phyloP scores from a whole-genome alignment of 1,284 basidiomycete species.

The Naganishia sp. region DNA sequence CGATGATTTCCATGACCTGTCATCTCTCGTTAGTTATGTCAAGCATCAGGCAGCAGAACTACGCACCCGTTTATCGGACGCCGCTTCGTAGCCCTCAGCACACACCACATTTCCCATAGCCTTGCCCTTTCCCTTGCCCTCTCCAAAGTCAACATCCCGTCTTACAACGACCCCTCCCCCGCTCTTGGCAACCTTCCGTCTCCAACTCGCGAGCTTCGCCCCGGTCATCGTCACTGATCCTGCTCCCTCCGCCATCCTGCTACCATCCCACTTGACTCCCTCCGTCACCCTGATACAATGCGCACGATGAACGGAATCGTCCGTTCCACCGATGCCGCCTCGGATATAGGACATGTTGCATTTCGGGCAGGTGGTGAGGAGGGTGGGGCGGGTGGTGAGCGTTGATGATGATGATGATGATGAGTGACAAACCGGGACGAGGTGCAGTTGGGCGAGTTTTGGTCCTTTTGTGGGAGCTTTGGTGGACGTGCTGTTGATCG shows the following conservation, averaged over 20 bases:
- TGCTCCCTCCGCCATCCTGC: neutral
- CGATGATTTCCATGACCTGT: constrained; percentile 51
- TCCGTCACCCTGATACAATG: constrained; percentile 53
- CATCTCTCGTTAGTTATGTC: neutral
- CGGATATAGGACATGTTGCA: constrained; percentile 55
- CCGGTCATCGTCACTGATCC: constrained; percentile 17
- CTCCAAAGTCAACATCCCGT: constrained; percentile 35
- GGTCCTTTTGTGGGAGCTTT: neutral
- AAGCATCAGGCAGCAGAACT: constrained; percentile 8
- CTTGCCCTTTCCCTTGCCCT: constrained; percentile 31
- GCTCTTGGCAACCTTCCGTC: constrained; percentile 25
- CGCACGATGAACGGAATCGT: constrained; percentile 48
- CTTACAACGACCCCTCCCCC: constrained; percentile 34
- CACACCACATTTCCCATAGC: constrained; percentile 45
- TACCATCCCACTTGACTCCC: constrained; percentile 51
- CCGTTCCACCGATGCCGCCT: constrained; percentile 46
- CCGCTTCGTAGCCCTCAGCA: constrained; percentile 40
- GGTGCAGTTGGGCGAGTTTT: constrained; percentile 21
- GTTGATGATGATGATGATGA: constrained; percentile 4
- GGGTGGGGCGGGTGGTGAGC: neutral
- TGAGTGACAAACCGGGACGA: constrained; percentile 18
- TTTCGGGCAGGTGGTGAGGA: constrained; percentile 45
- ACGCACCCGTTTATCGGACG: constrained; percentile 27
- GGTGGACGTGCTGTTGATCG: neutral
- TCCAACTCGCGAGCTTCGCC: constrained; percentile 12